These are phyloP conservation scores for Backusella circina DNA, from an alignment of 192 early-diverging fungal species.

Conservation along the genomic window DNA sequence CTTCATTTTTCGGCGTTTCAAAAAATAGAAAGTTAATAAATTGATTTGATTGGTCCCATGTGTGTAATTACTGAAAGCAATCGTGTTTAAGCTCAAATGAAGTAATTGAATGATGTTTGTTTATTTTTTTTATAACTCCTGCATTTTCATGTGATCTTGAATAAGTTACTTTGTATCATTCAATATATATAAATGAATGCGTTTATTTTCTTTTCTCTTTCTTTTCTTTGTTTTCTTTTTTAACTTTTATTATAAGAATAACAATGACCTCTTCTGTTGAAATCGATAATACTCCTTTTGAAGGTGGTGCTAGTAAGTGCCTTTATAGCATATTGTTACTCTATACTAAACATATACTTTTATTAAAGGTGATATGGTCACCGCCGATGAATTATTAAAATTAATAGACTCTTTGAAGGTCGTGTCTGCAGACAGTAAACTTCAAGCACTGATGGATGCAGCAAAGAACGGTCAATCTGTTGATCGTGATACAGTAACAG, in stretches of 20 bases:
- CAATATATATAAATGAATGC: background rate
- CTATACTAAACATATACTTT: background rate
- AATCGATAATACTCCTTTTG: slow-evolving; percentile 5
- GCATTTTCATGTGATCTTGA: background rate
- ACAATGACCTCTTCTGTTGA: background rate
- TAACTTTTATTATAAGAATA: background rate
- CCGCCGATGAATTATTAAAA: background rate
- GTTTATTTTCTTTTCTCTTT: background rate
- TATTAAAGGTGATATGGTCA: background rate
- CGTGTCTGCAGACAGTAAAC: background rate
- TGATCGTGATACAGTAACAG: slow-evolving; percentile 3
- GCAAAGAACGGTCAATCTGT: background rate
- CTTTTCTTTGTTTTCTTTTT: background rate
- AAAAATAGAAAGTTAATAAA: background rate
- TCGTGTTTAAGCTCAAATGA: background rate
- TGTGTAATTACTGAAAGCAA: background rate
- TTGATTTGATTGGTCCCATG: background rate
- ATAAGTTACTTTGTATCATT: background rate
- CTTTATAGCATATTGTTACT: background rate
- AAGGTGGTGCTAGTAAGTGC: background rate
- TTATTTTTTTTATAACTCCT: slow-evolving; percentile 3
- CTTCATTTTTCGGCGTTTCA: background rate
- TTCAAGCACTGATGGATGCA: background rate
- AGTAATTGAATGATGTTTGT: background rate
- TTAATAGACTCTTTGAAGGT: background rate